Conservation (phyloP, 768 basidiomycete species). For the Tulasnella sp. region DNA sequence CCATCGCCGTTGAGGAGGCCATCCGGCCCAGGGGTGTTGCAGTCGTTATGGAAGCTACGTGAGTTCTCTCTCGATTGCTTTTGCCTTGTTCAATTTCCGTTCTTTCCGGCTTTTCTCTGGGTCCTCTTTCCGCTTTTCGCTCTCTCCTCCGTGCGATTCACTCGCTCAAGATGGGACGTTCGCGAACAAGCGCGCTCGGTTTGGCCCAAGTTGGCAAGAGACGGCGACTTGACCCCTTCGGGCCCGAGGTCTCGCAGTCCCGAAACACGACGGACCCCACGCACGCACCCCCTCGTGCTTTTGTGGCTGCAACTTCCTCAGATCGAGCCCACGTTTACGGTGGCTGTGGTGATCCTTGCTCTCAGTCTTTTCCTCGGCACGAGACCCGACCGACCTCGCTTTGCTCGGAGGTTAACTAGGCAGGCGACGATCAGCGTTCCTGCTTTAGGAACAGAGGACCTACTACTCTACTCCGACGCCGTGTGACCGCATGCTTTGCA, state of each 20-base stretch:
- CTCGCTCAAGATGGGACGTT: no score
- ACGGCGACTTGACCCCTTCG: neutral
- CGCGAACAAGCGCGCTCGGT: no score
- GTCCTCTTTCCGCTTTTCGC: no score
- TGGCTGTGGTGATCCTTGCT: neutral
- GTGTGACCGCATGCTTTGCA: neutral
- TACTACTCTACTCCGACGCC: neutral
- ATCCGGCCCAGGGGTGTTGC: constrained; percentile 97
- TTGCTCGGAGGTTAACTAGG: neutral
- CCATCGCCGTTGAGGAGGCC: constrained; percentile 95
- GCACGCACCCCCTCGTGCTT: neutral
- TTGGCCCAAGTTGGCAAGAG: neutral
- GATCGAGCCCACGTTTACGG: constrained; percentile 1
- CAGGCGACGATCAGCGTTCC: neutral
- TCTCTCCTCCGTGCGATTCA: no score
- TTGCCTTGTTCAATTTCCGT: neutral
- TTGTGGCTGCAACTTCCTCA: neutral
- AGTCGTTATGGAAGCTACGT: constrained; percentile 99
- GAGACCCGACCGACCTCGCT: neutral
- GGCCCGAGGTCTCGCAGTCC: neutral
- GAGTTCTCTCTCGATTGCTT: constrained; percentile 33
- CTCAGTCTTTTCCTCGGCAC: neutral
- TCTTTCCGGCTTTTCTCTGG: no score
- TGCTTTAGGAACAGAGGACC: neutral
- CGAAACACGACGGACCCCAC: neutral